Evolutionary conservation across 2,329 filamentous ascomycete species (phyloP).

Genomic region (Penicillium sp.): DNA sequence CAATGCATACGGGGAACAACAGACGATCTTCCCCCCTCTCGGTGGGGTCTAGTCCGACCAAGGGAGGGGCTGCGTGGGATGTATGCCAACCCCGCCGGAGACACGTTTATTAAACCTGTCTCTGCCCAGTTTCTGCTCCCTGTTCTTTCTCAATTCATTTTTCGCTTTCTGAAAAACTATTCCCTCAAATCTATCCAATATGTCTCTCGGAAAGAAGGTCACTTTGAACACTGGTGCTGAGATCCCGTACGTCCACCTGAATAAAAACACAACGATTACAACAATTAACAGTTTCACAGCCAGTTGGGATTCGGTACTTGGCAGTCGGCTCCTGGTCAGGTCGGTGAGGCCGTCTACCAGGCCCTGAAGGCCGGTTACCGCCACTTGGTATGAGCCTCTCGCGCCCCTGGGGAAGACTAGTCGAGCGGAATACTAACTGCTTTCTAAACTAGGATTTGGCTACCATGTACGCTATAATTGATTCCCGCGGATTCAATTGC

Average conservation of each 20-base stretch:
- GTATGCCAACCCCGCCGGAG: slow-evolving; percentile 13
- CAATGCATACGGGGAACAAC: not conserved
- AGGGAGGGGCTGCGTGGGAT: slow-evolving; percentile 11
- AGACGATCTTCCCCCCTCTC: slow-evolving; percentile 1
- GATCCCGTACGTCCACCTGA: slow-evolving; percentile 35
- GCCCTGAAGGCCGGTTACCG: slow-evolving; percentile 43
- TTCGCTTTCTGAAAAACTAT: not conserved
- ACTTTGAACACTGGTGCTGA: slow-evolving; percentile 39
- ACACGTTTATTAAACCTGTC: slow-evolving; percentile 11
- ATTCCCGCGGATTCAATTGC: not conserved
- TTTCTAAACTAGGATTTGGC: slow-evolving; percentile 34
- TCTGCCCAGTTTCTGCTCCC: slow-evolving; percentile 6
- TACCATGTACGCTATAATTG: slow-evolving; percentile 33
- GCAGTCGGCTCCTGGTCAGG: slow-evolving; percentile 42
- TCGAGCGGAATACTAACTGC: slow-evolving; percentile 10
- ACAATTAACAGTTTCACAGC: slow-evolving; percentile 19
- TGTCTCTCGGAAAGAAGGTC: slow-evolving; percentile 44
- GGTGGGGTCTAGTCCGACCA: slow-evolving; percentile 25
- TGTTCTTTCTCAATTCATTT: not conserved
- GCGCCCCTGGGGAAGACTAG: not conserved
- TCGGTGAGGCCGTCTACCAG: slow-evolving; percentile 41
- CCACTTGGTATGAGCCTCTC: slow-evolving; percentile 31
- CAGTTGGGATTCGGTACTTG: slow-evolving; percentile 43
- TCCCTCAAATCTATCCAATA: slow-evolving; percentile 12
- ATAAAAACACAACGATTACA: not conserved